phyloP scores from a whole-genome alignment of 108 stramenopile species.

The Aureococcus anophagefferens region DNA sequence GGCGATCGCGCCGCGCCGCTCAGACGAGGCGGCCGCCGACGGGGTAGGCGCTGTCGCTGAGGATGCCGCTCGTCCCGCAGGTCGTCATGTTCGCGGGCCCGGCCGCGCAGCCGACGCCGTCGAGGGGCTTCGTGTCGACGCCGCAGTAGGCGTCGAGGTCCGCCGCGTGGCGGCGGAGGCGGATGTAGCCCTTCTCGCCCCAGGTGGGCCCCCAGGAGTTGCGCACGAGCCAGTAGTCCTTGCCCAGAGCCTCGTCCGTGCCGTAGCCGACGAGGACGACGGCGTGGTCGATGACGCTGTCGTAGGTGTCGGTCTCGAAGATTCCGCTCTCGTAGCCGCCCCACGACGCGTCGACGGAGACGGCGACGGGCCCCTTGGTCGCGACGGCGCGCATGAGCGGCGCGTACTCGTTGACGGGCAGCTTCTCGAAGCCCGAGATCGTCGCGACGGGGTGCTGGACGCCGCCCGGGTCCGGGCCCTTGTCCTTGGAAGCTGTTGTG shows the following conservation, averaged over 20 bases:
- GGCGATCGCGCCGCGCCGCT: no score
- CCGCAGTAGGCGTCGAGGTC: slow-evolving; percentile 42
- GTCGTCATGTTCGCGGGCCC: slow-evolving; percentile 55
- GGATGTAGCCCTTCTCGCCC: slow-evolving; percentile 52
- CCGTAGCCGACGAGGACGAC: slow-evolving; percentile 78
- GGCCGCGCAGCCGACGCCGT: slow-evolving; percentile 65
- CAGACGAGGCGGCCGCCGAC: slow-evolving; percentile 34
- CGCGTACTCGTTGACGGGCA: slow-evolving; percentile 63
- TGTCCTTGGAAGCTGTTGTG: not conserved
- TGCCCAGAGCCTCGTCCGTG: slow-evolving; percentile 46
- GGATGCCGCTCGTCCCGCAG: slow-evolving; percentile 64
- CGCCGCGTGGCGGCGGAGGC: slow-evolving; percentile 38
- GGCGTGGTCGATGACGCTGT: slow-evolving; percentile 56
- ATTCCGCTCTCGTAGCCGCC: slow-evolving; percentile 48
- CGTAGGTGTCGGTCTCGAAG: slow-evolving; percentile 27
- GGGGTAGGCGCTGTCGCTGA: slow-evolving; percentile 57
- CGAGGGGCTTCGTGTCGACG: slow-evolving; percentile 53
- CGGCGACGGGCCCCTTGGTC: slow-evolving; percentile 59
- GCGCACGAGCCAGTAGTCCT: slow-evolving; percentile 70
- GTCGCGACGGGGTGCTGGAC: slow-evolving; percentile 30
- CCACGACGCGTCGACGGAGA: slow-evolving; percentile 66
- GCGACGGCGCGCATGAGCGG: slow-evolving; percentile 69
- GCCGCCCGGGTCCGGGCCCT: slow-evolving; percentile 6
- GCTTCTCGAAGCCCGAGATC: slow-evolving; percentile 54
- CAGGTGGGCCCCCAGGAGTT: slow-evolving; percentile 71